A percentile compares a stretch with the other conserved stretches of the same genome.
phyloP scores from a whole-genome alignment of 805 yeast species.

The Gaillardinia entomophila region DNA sequence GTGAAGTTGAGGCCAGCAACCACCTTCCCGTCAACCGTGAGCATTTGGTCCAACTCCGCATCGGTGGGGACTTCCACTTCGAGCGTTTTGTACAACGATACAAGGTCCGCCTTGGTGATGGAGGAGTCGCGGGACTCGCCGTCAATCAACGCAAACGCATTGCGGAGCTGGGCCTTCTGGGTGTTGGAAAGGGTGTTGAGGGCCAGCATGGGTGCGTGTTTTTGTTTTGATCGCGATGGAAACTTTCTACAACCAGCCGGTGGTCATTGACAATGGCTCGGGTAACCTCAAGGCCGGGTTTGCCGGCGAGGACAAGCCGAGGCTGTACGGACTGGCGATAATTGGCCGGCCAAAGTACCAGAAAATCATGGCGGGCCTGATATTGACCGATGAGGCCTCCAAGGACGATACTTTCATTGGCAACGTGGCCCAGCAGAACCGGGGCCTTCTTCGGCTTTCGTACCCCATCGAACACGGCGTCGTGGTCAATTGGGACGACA shows the following conservation, averaged over 20 bases:
- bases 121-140: conserved; percentile 69
- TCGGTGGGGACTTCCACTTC: conserved; percentile 44
- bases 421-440: conserved; percentile 59
- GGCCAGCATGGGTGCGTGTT: conserved; percentile 14
- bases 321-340: conserved; percentile 53
- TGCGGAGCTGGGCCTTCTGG: conserved; percentile 61
- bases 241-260: conserved; percentile 38
- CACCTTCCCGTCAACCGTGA: conserved; percentile 19
- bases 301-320: conserved; percentile 86
- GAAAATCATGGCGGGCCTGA: conserved; percentile 64
- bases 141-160: conserved; percentile 76
- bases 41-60: conserved; percentile 45
- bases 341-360: conserved; percentile 83
- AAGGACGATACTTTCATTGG: conserved; percentile 69
- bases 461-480: conserved; percentile 81
- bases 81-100: conserved; percentile 45
- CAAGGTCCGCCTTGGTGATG: conserved; percentile 52
- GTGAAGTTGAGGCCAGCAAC: conserved; percentile 52
- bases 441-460: conserved; percentile 68
- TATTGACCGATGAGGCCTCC: conserved; percentile 5
- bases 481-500: conserved; percentile 76
- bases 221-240: conserved; percentile 3
- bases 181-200: conserved; percentile 47
- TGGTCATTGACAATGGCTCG: conserved; percentile 59
- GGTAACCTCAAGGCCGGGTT: conserved; percentile 84